Percentiles rank a stretch among this genome's conserved stretches.
These are phyloP conservation scores for Euphorbia schlechtendalii DNA, from an alignment of 441 rosid species.

Conservation along the genomic window DNA sequence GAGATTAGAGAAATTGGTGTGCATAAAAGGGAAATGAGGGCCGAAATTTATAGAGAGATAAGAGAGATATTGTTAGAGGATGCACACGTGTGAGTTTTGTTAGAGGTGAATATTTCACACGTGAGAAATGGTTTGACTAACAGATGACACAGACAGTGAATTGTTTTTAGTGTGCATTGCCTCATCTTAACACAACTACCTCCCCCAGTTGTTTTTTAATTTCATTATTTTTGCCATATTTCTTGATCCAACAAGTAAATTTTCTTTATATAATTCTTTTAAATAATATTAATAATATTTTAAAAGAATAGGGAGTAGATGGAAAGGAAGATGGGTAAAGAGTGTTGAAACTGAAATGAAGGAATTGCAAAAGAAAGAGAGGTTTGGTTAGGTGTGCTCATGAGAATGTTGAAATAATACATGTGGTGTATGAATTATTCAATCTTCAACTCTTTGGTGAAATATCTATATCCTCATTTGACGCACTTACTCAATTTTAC, in stretches of 20 bases:
- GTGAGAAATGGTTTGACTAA: slow-evolving; percentile 6
- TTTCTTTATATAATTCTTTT: too few species aligned
- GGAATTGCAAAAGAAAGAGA: background rate
- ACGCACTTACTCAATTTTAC: too few species aligned
- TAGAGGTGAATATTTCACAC: background rate
- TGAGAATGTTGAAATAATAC: background rate
- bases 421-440: background rate
- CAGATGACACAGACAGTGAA: background rate
- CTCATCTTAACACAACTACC: background rate
- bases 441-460: too few species aligned
- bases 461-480: too few species aligned
- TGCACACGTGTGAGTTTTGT: background rate
- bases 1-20: background rate
- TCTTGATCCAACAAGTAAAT: too few species aligned
- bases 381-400: slow-evolving; percentile 3
- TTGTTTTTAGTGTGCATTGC: background rate
- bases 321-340: slow-evolving; percentile 1
- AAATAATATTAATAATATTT: too few species aligned
- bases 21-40: background rate
- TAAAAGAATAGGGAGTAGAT: background rate
- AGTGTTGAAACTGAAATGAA: background rate
- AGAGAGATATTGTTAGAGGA: background rate
- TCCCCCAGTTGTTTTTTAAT: background rate
- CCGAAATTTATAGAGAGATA: slow-evolving; percentile 1
- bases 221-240: too few species aligned